These are phyloP conservation scores for Lasiodiplodia hormozganensis DNA, from an alignment of 2,329 filamentous ascomycete species.

Conservation along the genomic window DNA sequence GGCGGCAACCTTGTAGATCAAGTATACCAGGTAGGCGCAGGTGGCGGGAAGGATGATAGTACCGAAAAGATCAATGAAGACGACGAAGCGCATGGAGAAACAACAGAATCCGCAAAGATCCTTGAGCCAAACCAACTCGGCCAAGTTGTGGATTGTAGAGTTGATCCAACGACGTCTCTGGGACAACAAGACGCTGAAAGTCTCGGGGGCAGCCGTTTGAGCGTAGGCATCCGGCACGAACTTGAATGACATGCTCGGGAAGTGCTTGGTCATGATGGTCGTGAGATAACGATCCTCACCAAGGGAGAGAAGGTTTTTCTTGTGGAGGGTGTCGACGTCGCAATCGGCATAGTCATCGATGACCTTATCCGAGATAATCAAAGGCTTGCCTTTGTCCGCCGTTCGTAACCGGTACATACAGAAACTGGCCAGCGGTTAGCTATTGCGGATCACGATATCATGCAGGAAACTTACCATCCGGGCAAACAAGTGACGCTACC, in stretches of 20 bases:
- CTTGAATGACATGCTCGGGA: constrained; percentile 94
- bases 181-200: constrained; percentile 93
- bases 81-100: constrained; percentile 97
- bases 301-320: constrained; percentile 90
- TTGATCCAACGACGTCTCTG: constrained; percentile 99
- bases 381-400: constrained; percentile 88
- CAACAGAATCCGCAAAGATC: constrained; percentile 99
- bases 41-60: constrained; percentile 92
- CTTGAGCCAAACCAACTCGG: constrained; percentile 85
- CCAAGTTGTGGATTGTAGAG: constrained; percentile 95
- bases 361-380: constrained; percentile 89
- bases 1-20: constrained; percentile 80
- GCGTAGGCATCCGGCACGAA: constrained; percentile 94
- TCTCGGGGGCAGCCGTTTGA: constrained; percentile 90
- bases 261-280: constrained; percentile 97
- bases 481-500: constrained; percentile 98
- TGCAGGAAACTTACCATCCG: constrained; percentile 77
- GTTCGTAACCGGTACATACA: constrained; percentile 97
- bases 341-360: constrained; percentile 89
- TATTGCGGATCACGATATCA: neutral
- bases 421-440: constrained; percentile 69
- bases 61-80: constrained; percentile 91
- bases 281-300: constrained; percentile 98
- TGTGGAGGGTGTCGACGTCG: constrained; percentile 91
- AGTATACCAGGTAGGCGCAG: constrained; percentile 82